Conservation (phyloP, 108 stramenopile genomes). For the Nitzschia inconspicua region DNA sequence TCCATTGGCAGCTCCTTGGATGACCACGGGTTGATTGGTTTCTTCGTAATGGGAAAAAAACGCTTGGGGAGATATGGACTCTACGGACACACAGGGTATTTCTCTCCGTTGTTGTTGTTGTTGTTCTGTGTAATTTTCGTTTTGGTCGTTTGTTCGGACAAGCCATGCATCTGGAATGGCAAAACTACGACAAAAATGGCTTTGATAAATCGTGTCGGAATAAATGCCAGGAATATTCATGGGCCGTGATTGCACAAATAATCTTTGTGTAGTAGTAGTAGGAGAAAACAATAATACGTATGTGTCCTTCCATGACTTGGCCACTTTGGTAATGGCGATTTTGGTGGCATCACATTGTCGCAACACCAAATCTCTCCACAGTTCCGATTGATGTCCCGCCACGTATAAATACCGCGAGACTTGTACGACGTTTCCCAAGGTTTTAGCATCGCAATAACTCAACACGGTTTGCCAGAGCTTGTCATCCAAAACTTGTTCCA, state of each 20-base stretch:
- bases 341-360: conserved; percentile 29
- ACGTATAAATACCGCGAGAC: conserved; percentile 69
- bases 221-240: conserved; percentile 69
- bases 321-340: conserved; percentile 9
- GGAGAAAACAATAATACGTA: conserved; percentile 6
- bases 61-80: conserved; percentile 30
- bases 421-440: conserved; percentile 35
- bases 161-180: conserved; percentile 62
- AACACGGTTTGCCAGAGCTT: conserved; percentile 53
- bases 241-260: conserved; percentile 41
- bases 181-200: conserved; percentile 79
- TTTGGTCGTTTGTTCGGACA: conserved; percentile 18
- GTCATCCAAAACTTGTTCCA: conserved; percentile 37
- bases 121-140: background rate
- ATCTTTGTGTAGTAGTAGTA: no score
- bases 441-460: conserved; percentile 52
- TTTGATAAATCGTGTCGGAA: conserved; percentile 74
- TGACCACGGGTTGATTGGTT: conserved; percentile 61
- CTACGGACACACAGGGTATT: conserved; percentile 19
- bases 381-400: conserved; percentile 73
- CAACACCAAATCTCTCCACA: conserved; percentile 82
- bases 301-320: conserved; percentile 22
- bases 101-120: background rate
- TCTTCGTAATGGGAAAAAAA: conserved; percentile 65
- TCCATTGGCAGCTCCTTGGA: conserved; percentile 60